Percentiles rank a stretch among this genome's conserved stretches.
These are phyloP conservation scores for Sporobolomyces phaffii DNA, from an alignment of 768 basidiomycete species.

Conservation along the genomic window DNA sequence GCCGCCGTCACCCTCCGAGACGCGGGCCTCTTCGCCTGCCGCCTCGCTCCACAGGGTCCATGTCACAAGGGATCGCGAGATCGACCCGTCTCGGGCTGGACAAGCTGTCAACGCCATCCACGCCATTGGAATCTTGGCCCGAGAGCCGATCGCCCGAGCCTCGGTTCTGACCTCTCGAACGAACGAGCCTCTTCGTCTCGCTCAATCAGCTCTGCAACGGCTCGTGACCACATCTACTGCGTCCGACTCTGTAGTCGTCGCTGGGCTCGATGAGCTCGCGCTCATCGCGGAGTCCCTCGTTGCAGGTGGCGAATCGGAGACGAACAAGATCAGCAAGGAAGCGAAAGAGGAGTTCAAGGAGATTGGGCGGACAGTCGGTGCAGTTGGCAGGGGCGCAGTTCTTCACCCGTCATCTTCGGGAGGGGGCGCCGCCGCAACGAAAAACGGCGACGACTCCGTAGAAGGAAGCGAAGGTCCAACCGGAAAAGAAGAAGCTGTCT, in stretches of 20 bases:
- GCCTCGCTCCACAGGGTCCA: not conserved
- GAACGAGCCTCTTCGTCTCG: not conserved
- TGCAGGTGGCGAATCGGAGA: not conserved
- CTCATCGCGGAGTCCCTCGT: constrained; percentile 1
- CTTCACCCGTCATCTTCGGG: not conserved
- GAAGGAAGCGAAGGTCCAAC: not conserved
- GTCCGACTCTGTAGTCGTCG: not conserved
- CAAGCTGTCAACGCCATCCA: not conserved
- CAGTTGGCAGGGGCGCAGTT: constrained; percentile 3
- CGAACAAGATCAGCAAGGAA: not conserved
- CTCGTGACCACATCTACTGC: not conserved
- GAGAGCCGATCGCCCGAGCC: not conserved
- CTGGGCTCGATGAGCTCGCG: not conserved
- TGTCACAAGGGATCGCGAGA: not conserved
- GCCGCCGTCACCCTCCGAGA: not conserved
- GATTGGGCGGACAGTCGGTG: not conserved
- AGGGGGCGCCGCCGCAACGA: not conserved
- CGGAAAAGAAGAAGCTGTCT: constrained; percentile 2
- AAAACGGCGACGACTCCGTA: not conserved
- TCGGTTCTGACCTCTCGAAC: no score
- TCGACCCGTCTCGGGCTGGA: not conserved
- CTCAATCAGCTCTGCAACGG: not conserved
- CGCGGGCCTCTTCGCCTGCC: not conserved
- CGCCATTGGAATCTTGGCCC: not conserved
- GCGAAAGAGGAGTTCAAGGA: not conserved